Evolutionary conservation across 345 rosid genomes (phyloP).

Genomic region (Heritiera littoralis): DNA sequence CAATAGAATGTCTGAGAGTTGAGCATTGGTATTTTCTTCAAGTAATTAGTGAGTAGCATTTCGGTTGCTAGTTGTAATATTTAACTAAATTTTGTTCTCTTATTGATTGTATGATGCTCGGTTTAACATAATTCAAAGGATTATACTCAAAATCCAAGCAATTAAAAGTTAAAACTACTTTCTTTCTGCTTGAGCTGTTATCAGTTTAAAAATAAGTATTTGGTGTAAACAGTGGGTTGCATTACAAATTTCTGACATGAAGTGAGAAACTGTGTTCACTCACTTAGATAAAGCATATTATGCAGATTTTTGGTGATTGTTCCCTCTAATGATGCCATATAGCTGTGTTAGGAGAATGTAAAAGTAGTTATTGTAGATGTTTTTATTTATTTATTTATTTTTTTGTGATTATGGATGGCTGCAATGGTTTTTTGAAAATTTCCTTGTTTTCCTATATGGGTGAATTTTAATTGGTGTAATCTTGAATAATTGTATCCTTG

Average conservation of each 20-base stretch:
- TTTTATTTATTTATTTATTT: background rate
- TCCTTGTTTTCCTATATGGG: background rate
- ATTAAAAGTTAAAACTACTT: background rate
- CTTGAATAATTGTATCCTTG: background rate
- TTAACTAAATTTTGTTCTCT: background rate
- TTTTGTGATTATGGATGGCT: background rate
- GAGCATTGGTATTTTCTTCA: background rate
- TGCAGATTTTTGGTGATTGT: background rate
- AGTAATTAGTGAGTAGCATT: background rate
- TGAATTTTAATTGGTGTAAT: too few relatives aligned
- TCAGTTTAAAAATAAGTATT: background rate
- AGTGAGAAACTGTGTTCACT: background rate
- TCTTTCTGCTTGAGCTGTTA: background rate
- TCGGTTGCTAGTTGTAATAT: background rate
- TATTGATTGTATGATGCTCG: background rate
- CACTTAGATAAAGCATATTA: too few relatives aligned
- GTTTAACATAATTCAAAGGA: background rate
- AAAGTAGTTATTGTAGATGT: background rate
- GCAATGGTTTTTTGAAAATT: background rate
- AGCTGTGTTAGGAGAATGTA: background rate
- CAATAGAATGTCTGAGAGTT: background rate
- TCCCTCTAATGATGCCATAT: background rate
- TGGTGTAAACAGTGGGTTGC: background rate
- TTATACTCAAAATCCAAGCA: background rate
- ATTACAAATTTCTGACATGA: background rate